Evolutionary conservation across 257 asterid species (phyloP).

Genomic region (Cordia subcordata): DNA sequence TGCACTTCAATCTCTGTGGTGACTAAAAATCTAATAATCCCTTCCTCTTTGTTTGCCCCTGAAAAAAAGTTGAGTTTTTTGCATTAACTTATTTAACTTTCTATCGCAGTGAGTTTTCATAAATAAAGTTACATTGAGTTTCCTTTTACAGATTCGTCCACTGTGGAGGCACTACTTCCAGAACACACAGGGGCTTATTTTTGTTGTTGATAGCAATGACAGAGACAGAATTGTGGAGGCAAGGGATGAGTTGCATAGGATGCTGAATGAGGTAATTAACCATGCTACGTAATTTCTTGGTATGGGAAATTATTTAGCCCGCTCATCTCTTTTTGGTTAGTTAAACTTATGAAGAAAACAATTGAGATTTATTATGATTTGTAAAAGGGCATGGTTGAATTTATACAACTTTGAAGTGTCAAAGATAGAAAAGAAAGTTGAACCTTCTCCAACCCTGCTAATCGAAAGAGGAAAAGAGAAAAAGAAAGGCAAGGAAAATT

Average conservation of each 20-base stretch:
- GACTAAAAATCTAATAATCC: not conserved
- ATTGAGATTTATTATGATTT: not conserved
- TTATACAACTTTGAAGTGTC: not conserved
- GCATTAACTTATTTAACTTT: not conserved
- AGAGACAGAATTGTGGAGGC: constrained; percentile 33
- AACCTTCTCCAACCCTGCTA: not conserved
- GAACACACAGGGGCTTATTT: constrained; percentile 34
- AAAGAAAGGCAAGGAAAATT: too few species aligned
- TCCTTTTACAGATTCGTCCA: constrained; percentile 25
- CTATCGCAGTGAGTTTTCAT: not conserved
- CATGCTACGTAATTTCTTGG: not conserved
- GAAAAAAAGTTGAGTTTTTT: not conserved
- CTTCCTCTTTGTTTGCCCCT: not conserved
- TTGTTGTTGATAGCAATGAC: constrained; percentile 36
- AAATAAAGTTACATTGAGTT: not conserved
- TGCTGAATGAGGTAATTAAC: constrained; percentile 29
- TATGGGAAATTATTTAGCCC: not conserved
- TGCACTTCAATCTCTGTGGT: not conserved
- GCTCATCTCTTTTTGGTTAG: not conserved
- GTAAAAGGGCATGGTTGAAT: not conserved
- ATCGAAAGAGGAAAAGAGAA: not conserved
- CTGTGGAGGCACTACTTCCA: constrained; percentile 40
- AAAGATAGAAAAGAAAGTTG: not conserved
- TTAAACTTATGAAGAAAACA: too few species aligned
- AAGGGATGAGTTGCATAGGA: constrained; percentile 33